Percentiles rank a stretch among this genome's conserved stretches.
These are phyloP conservation scores for Yamagishiella unicocca DNA, from an alignment of 139 green algal species.

Conservation along the genomic window DNA sequence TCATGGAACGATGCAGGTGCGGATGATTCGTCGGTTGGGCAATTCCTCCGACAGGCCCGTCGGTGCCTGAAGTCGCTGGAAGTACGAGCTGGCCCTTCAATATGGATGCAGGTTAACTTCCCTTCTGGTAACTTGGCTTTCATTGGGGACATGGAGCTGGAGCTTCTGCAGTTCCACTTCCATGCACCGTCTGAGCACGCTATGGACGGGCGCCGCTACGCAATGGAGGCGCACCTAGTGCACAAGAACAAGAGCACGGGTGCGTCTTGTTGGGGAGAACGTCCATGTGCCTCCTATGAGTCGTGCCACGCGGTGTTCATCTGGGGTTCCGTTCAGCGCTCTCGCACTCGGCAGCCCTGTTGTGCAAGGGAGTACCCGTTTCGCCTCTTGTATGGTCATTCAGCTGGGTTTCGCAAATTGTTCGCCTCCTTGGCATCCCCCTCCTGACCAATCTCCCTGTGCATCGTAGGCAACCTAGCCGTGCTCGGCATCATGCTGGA, in stretches of 20 bases:
- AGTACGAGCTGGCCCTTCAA: neutral
- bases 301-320: too few relatives aligned
- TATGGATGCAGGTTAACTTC: slow-evolving; percentile 69
- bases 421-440: too few relatives aligned
- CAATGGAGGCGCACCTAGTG: slow-evolving; percentile 90
- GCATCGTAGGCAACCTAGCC: slow-evolving; percentile 53
- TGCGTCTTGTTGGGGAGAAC: too few relatives aligned
- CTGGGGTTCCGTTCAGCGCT: too few relatives aligned
- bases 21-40: too few relatives aligned
- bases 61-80: neutral
- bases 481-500: slow-evolving; percentile 72
- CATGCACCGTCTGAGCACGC: slow-evolving; percentile 86
- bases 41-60: too few relatives aligned
- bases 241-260: slow-evolving; percentile 73
- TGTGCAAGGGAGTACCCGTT: too few relatives aligned
- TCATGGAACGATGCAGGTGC: slow-evolving; percentile 83
- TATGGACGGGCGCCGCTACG: slow-evolving; percentile 67
- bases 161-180: slow-evolving; percentile 91
- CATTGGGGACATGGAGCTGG: slow-evolving; percentile 62
- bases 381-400: too few relatives aligned
- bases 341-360: too few relatives aligned
- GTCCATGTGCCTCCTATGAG: too few relatives aligned
- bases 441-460: too few relatives aligned
- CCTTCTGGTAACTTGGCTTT: slow-evolving; percentile 52
- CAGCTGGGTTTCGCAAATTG: too few relatives aligned